A percentile compares a stretch with the other conserved stretches of the same genome.
These are phyloP conservation scores for Graphiopsis chlorocephala DNA, from an alignment of 2,329 filamentous ascomycete genomes.

Conservation along the genomic window DNA sequence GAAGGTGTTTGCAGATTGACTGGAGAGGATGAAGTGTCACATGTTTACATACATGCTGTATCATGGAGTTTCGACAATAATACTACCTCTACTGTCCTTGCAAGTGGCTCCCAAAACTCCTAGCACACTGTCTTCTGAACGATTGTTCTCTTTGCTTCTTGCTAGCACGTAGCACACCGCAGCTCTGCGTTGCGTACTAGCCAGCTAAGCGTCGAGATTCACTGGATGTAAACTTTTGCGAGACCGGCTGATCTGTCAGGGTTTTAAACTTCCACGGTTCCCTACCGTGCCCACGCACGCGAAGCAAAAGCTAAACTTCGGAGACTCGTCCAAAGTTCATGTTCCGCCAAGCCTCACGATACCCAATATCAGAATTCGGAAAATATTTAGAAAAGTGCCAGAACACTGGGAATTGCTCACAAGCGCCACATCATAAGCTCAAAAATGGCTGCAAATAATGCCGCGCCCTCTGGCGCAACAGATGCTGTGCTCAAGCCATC, in stretches of 20 bases:
- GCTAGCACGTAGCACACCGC: too few species aligned
- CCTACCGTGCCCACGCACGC: neutral
- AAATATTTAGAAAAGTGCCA: neutral
- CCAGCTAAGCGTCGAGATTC: neutral
- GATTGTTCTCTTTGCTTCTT: neutral
- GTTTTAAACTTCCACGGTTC: neutral
- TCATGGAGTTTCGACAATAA: neutral
- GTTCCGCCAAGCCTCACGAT: constrained; percentile 2
- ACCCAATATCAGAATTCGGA: constrained; percentile 1
- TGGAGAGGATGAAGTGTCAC: neutral
- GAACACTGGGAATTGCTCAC: neutral
- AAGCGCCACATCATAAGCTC: neutral
- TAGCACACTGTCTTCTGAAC: neutral
- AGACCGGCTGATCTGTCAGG: neutral
- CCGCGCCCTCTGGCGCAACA: constrained; percentile 51
- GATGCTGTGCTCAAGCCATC: constrained; percentile 84
- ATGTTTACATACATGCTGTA: neutral
- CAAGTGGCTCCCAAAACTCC: neutral
- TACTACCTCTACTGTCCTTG: neutral
- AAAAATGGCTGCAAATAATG: constrained; percentile 32
- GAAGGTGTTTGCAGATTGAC: neutral
- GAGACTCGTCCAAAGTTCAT: neutral
- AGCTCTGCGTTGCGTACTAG: too few species aligned
- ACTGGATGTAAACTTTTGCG: neutral
- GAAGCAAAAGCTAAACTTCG: neutral